Conservation (phyloP, 2,329 filamentous ascomycete genomes). For the Colletotrichum phormii region DNA sequence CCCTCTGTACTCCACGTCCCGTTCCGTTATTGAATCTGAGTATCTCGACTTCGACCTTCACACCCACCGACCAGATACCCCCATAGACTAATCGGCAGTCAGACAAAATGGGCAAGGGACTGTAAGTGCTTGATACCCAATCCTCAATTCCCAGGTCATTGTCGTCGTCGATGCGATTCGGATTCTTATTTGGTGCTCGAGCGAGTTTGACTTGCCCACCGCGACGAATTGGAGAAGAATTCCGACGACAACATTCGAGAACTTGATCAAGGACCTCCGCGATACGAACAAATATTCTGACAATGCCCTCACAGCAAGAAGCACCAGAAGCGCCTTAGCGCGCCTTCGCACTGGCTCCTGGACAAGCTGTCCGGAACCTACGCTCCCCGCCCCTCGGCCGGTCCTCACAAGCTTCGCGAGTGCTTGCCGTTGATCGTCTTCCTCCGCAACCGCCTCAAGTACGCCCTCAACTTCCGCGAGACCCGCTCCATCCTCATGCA, state of each 20-base stretch:
- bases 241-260: neutral
- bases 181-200: neutral
- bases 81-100: conserved; percentile 39
- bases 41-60: conserved; percentile 25
- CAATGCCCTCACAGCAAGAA: conserved; percentile 78
- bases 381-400: conserved; percentile 77
- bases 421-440: conserved; percentile 99
- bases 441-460: conserved; percentile 97
- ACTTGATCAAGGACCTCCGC: neutral
- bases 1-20: conserved; percentile 21
- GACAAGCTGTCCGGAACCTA: conserved; percentile 98
- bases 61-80: conserved; percentile 37
- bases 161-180: neutral
- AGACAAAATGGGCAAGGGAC: conserved; percentile 74
- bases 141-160: neutral
- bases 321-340: conserved; percentile 99
- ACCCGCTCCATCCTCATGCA: conserved; percentile 98
- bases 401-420: conserved; percentile 99
- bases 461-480: conserved; percentile 98
- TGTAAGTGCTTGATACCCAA: conserved; percentile 54
- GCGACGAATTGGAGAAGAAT: neutral
- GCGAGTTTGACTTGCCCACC: neutral
- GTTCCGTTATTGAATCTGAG: conserved; percentile 11
- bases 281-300: conserved; percentile 40
- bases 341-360: conserved; percentile 99